These are phyloP conservation scores for Flueggea neowawraea DNA, from an alignment of 441 rosid species.

Conservation along the genomic window DNA sequence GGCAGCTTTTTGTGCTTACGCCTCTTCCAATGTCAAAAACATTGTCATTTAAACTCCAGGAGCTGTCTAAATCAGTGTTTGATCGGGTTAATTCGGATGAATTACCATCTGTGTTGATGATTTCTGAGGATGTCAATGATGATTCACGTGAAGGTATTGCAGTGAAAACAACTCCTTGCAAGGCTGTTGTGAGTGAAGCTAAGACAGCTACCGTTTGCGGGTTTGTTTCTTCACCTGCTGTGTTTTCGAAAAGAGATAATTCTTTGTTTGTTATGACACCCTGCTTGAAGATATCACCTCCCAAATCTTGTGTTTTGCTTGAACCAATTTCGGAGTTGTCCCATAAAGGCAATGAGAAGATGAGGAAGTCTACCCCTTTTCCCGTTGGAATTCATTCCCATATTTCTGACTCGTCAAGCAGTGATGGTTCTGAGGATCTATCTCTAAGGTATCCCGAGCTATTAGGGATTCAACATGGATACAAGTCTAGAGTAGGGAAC, in stretches of 20 bases:
- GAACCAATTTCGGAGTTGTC: conserved; percentile 47
- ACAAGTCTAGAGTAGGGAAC: conserved; percentile 33
- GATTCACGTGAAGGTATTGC: conserved; percentile 31
- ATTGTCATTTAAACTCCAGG: conserved; percentile 41
- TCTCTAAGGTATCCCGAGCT: conserved; percentile 72
- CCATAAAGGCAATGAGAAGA: conserved; percentile 24
- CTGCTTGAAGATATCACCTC: conserved; percentile 75
- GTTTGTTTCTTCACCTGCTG: conserved; percentile 44
- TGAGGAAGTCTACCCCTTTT: conserved; percentile 53
- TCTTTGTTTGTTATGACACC: conserved; percentile 68
- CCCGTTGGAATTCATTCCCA: conserved; percentile 41
- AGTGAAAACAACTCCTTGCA: conserved; percentile 27
- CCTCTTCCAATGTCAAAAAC: conserved; percentile 73
- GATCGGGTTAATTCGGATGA: conserved; percentile 31
- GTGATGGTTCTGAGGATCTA: conserved; percentile 41
- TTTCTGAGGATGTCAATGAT: conserved; percentile 37
- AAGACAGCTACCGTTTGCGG: conserved; percentile 21
- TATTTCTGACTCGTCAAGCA: conserved; percentile 47
- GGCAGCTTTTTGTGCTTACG: conserved; percentile 80
- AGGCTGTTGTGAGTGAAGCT: conserved; percentile 19
- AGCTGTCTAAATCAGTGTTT: conserved; percentile 29
- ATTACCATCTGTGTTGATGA: conserved; percentile 25
- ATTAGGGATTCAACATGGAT: conserved; percentile 46
- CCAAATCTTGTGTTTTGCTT: conserved; percentile 68
- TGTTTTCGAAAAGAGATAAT: conserved; percentile 26